phyloP scores from a whole-genome alignment of 2,329 filamentous ascomycete species.

The Phyllosticta citribraziliensis region DNA sequence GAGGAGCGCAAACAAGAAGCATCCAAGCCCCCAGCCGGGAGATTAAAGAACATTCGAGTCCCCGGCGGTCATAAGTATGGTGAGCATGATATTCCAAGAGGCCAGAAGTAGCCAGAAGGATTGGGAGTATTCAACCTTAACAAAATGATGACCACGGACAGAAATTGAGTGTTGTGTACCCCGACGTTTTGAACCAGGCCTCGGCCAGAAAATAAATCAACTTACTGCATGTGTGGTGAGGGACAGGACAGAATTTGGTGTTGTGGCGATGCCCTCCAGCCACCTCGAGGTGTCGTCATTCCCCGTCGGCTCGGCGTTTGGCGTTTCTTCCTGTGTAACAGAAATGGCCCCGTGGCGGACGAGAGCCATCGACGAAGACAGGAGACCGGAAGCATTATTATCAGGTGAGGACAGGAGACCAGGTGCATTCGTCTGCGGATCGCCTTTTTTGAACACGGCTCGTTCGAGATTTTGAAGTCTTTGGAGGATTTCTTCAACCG shows the following conservation, averaged over 20 bases:
- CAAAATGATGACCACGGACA: no score
- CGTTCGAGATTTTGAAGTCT: background rate
- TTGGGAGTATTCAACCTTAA: no score
- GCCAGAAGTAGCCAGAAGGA: no score
- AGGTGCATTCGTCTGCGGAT: background rate
- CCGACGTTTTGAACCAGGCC: no score
- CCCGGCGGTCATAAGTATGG: no score
- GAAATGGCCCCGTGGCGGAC: background rate
- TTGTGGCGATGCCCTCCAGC: background rate
- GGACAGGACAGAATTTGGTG: background rate
- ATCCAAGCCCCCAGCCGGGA: no score
- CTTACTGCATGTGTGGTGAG: background rate
- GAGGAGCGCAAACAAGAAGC: no score
- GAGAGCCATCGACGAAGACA: background rate
- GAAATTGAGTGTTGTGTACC: no score
- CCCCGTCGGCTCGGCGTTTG: background rate
- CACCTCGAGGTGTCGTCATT: background rate
- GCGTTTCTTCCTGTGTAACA: background rate
- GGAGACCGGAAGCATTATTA: background rate
- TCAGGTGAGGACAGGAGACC: background rate
- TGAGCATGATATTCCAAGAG: no score
- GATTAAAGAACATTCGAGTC: no score
- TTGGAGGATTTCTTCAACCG: background rate
- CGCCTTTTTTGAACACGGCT: background rate
- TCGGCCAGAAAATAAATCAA: background rate